phyloP scores from a whole-genome alignment of 1,284 basidiomycete genomes.

The Rhodofomes roseus region DNA sequence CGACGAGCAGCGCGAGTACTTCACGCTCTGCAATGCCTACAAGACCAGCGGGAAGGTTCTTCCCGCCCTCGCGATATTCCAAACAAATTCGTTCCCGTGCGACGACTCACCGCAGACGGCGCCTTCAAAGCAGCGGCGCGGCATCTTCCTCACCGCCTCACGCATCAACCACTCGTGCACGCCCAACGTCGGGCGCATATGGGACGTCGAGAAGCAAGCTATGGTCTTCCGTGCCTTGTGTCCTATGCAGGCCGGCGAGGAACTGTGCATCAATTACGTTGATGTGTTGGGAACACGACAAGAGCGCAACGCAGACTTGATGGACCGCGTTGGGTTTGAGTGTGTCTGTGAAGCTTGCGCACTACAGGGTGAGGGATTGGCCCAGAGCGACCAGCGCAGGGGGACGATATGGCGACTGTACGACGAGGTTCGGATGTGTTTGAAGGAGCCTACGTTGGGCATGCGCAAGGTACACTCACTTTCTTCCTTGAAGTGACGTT shows the following conservation, averaged over 20 bases:
- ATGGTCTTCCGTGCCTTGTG: constrained; percentile 23
- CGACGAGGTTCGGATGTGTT: constrained; percentile 18
- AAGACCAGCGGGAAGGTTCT: constrained; percentile 11
- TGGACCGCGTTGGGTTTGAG: constrained; percentile 49
- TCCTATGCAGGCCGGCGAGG: constrained; percentile 46
- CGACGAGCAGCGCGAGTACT: constrained; percentile 21
- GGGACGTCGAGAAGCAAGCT: constrained; percentile 15
- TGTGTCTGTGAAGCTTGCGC: constrained; percentile 45
- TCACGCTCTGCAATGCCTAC: constrained; percentile 19
- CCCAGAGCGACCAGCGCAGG: constrained; percentile 19
- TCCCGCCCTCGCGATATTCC: constrained; percentile 21
- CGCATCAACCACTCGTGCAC: constrained; percentile 25
- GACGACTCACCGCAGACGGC: background rate
- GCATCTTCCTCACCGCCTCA: constrained; percentile 21
- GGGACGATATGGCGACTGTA: constrained; percentile 16
- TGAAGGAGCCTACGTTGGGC: constrained; percentile 20
- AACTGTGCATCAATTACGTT: constrained; percentile 56
- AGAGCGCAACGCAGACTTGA: constrained; percentile 36
- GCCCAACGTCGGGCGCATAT: constrained; percentile 19
- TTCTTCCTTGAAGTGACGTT: background rate
- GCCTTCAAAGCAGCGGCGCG: constrained; percentile 2
- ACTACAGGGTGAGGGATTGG: constrained; percentile 12
- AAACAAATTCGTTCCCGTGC: constrained; percentile 23
- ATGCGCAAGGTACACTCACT: constrained; percentile 17
- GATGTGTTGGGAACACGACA: constrained; percentile 37